Conservation (phyloP, 176 grass and related monocot genomes). For the Eragrostis curvula region DNA sequence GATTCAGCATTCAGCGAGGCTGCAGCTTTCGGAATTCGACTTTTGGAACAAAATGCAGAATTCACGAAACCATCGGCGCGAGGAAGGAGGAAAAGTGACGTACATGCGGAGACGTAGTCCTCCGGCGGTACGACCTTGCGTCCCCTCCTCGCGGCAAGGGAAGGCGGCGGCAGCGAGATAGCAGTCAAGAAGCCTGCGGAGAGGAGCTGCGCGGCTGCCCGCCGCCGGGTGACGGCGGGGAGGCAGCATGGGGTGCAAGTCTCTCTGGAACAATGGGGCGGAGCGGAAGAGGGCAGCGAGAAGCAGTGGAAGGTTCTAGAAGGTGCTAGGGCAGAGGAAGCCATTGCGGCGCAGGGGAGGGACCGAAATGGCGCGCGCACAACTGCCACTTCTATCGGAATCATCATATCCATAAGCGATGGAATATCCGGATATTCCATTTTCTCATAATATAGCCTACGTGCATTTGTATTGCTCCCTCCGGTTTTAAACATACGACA, state of each 20-base stretch:
- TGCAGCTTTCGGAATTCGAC: background rate
- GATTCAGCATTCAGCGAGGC: background rate
- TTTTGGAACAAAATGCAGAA: background rate
- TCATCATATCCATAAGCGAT: background rate
- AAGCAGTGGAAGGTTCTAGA: slow-evolving; percentile 40
- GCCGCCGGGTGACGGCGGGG: slow-evolving; percentile 44
- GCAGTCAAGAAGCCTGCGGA: slow-evolving; percentile 42
- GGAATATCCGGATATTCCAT: slow-evolving; percentile 14
- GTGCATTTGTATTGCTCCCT: too few species aligned
- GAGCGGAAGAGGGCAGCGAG: background rate
- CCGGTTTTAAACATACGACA: too few species aligned
- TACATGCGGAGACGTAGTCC: slow-evolving; percentile 56
- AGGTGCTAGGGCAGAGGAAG: slow-evolving; percentile 30
- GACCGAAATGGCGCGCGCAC: slow-evolving; percentile 37
- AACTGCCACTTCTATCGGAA: slow-evolving; percentile 29
- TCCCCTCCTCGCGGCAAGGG: slow-evolving; percentile 54
- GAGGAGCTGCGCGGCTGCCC: slow-evolving; percentile 47
- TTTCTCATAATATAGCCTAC: too few species aligned
- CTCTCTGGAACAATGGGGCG: slow-evolving; percentile 8
- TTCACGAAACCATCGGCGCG: background rate
- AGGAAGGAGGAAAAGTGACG: slow-evolving; percentile 3
- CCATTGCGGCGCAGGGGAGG: slow-evolving; percentile 34
- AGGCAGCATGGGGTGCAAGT: background rate
- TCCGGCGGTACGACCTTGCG: slow-evolving; percentile 48
- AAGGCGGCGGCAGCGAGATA: slow-evolving; percentile 31